Percentiles rank a stretch among this genome's conserved stretches.
Conservation (phyloP, 2,329 filamentous ascomycete species). For the Colletotrichum trifolii region DNA sequence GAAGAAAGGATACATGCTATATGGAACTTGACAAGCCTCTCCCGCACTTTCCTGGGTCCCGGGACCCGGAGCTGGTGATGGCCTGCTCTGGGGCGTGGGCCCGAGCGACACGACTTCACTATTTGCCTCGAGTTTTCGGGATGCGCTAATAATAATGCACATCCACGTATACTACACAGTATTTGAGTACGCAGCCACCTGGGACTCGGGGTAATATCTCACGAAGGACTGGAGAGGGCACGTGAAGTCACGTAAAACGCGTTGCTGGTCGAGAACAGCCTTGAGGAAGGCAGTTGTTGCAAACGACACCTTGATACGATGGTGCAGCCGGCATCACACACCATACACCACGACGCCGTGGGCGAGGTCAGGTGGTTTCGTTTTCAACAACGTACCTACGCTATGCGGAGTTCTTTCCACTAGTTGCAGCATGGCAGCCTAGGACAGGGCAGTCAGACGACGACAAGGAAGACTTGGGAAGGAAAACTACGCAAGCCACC, state of each 20-base stretch:
- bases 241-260: too few relatives aligned
- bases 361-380: constrained; percentile 23
- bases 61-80: constrained; percentile 3
- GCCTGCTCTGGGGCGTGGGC: not conserved
- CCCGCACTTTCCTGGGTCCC: constrained; percentile 8
- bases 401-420: constrained; percentile 32
- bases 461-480: not conserved
- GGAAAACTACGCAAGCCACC: too few relatives aligned
- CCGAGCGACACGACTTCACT: not conserved
- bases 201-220: too few relatives aligned
- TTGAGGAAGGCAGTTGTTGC: not conserved
- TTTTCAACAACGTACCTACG: constrained; percentile 27
- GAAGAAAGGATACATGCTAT: not conserved
- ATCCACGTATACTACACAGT: too few relatives aligned
- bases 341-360: too few relatives aligned
- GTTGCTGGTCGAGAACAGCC: too few relatives aligned
- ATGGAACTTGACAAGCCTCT: constrained; percentile 15
- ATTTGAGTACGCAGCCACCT: too few relatives aligned
- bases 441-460: constrained; percentile 1
- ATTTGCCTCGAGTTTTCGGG: too few relatives aligned
- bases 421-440: not conserved
- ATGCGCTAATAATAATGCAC: too few relatives aligned
- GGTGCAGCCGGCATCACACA: constrained; percentile 15
- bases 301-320: constrained; percentile 17
- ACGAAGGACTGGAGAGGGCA: too few relatives aligned